phyloP scores from a whole-genome alignment of 73 alveolate genomes.

The Stentor roeselii region DNA sequence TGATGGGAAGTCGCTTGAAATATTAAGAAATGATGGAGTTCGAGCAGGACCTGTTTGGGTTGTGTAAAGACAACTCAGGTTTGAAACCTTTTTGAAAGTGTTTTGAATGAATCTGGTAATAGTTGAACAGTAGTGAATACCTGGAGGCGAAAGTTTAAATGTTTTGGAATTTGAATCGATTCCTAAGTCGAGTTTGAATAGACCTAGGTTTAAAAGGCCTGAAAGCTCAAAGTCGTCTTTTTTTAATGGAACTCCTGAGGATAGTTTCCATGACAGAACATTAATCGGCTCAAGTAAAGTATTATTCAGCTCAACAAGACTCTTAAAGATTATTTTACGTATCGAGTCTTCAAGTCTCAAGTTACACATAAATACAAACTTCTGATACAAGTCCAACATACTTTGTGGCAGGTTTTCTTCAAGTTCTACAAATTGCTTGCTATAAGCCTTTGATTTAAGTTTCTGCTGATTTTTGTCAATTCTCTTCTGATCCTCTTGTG shows the following conservation, averaged over 20 bases:
- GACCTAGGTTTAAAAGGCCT: background rate
- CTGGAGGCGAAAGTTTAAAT: background rate
- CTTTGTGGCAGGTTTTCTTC: constrained; percentile 46
- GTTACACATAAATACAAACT: constrained; percentile 37
- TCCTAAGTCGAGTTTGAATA: background rate
- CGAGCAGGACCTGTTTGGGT: constrained; percentile 24
- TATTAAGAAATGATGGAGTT: background rate
- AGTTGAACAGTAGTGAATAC: background rate
- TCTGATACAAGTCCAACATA: constrained; percentile 31
- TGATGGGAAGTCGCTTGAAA: background rate
- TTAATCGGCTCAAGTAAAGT: background rate
- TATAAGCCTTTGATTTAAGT: constrained; percentile 46
- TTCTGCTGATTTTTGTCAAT: constrained; percentile 37
- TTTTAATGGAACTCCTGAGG: background rate
- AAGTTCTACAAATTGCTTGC: constrained; percentile 32
- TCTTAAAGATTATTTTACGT: constrained; percentile 6
- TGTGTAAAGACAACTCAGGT: background rate
- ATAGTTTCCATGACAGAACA: background rate
- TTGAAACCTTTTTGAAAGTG: background rate
- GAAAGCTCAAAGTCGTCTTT: background rate
- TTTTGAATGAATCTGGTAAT: too few relatives aligned
- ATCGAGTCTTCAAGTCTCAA: constrained; percentile 41
- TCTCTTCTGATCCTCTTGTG: constrained; percentile 35
- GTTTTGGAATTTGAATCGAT: background rate
- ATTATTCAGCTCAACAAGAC: background rate